Base-by-base conservation (phyloP, 306 rosid genomes). In the Dryas alaskensis region DNA sequence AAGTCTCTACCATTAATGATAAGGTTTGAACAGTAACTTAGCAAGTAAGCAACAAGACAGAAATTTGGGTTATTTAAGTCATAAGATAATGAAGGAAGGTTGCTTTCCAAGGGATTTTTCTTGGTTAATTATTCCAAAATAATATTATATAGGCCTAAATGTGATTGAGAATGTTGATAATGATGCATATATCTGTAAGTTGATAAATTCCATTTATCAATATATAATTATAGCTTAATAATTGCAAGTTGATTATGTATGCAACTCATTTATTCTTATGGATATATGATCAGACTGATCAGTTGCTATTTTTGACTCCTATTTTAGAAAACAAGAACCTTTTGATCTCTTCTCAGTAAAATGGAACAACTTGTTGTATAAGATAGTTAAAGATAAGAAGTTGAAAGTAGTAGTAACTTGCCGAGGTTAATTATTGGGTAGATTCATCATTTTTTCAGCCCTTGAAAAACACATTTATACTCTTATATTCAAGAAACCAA, bases 21-120 rank as follows among this genome's bases (percentile, higher is more conserved):
- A 80, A 76, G 84, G 72, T 75, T 82, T 76, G 88, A 84, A 79
- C 65, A 70, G 73, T 48, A 50, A 70, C 84, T 82, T 78, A 62
- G 54, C 53, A 74, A 4, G 63, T 70, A 82, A 82, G 84, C 82
- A 66, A 78, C 67, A 17, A 51, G 19, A 59, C 37, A 57, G 16
- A 57, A 70, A 46, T 3, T 53, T 53, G 65, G 44, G n/a, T 79
- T 67, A 51, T 44, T 53, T 59, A 40, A 59, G 37, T 53, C 27
- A 19, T 9, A 40, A 9, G 22, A 48, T 50, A 43, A 44, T 31
- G 13, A 67, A 60, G 45, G 51, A 44, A 60, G 49, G 75, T 44
- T 61, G 44, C 66, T 52, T 73, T 68, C 75, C 53, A 67, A 42
- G 31, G 50, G 22, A 67, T 50, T 39, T 78, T 27, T 44, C 67